phyloP scores from a whole-genome alignment of 1,284 basidiomycete genomes.

The Wolfiporia cocos region DNA sequence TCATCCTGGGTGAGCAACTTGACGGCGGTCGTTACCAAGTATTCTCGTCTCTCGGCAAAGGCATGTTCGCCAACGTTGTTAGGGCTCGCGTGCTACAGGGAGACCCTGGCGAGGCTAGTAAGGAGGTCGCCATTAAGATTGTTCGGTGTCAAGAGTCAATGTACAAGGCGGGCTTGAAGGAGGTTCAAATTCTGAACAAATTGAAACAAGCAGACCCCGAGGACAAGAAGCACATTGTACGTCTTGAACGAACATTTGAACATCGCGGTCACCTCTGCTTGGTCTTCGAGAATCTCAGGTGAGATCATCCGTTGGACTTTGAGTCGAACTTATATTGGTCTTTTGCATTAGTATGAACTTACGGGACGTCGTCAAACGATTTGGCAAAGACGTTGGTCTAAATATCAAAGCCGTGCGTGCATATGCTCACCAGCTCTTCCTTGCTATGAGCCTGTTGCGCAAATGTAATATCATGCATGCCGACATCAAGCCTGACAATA shows the following conservation, averaged over 20 bases:
- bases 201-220: constrained; percentile 88
- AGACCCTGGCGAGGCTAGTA: constrained; percentile 55
- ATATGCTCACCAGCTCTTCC: constrained; percentile 94
- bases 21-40: constrained; percentile 93
- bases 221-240: constrained; percentile 94
- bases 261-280: constrained; percentile 95
- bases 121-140: constrained; percentile 98
- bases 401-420: constrained; percentile 97
- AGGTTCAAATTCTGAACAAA: constrained; percentile 85
- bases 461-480: constrained; percentile 96
- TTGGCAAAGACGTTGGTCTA: constrained; percentile 96
- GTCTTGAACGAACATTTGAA: constrained; percentile 91
- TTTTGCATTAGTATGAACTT: constrained; percentile 83
- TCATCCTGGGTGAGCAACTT: constrained; percentile 93
- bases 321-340: constrained; percentile 7
- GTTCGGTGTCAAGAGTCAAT: constrained; percentile 95
- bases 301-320: too few relatives aligned
- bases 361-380: constrained; percentile 97
- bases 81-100: constrained; percentile 80
- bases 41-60: constrained; percentile 90
- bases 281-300: constrained; percentile 95
- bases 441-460: constrained; percentile 79
- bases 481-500: constrained; percentile 97
- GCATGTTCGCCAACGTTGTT: constrained; percentile 98
- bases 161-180: constrained; percentile 92